Evolutionary conservation across 805 yeast species (phyloP).

Genomic region (Saturnispora ahearnii): DNA sequence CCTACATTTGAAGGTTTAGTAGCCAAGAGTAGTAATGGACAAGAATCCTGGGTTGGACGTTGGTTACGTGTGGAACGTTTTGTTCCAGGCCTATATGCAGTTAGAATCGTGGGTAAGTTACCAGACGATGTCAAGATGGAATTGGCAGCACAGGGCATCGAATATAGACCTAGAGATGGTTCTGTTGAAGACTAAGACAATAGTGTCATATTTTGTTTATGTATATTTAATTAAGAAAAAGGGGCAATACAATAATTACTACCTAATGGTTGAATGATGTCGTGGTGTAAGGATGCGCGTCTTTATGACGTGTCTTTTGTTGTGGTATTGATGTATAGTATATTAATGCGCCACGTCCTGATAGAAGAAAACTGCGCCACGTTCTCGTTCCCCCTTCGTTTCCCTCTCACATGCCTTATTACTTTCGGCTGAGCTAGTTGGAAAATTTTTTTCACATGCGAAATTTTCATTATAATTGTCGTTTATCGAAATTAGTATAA

Average conservation of each 20-base stretch:
- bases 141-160: conserved; percentile 63
- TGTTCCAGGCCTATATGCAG: conserved; percentile 87
- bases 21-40: conserved; percentile 75
- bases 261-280: not conserved
- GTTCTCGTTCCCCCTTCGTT: not conserved
- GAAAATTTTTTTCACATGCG: conserved; percentile 6
- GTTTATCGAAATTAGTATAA: not conserved
- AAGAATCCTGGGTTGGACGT: conserved; percentile 84
- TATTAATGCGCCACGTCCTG: not conserved
- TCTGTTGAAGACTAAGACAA: conserved; percentile 34
- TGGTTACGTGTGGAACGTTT: conserved; percentile 91
- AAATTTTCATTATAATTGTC: not conserved
- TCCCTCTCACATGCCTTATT: not conserved
- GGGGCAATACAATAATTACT: not conserved
- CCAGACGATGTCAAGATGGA: conserved; percentile 79
- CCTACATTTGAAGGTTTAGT: conserved; percentile 95
- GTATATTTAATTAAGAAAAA: not conserved
- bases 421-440: not conserved
- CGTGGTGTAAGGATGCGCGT: not conserved
- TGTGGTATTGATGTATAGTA: no score
- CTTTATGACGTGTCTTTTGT: no score
- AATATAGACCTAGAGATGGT: conserved; percentile 94
- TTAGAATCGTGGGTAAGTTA: conserved; percentile 81
- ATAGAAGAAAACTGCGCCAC: not conserved
- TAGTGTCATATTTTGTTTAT: not conserved